Evolutionary conservation across 2,329 filamentous ascomycete species (phyloP), one percentile per base, ranked within the genome.

Genomic region (Harringtonia lauricola): DNA sequence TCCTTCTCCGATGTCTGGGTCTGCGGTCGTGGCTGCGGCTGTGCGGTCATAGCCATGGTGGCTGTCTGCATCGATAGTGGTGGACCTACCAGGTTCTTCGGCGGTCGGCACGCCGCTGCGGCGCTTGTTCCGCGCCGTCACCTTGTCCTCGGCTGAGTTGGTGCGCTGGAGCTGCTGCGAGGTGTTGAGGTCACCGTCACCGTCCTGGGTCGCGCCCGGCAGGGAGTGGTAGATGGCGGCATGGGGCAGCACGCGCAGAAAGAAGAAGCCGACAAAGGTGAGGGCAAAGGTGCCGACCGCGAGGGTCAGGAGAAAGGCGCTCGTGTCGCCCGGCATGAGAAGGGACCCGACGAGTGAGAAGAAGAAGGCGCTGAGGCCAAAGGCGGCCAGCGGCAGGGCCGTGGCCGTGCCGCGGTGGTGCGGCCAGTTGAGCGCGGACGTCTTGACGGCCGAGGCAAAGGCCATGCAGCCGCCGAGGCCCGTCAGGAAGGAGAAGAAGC

Each of bases 301-400:
- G 34, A 98, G 70, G 24, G 96, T 67, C 50, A 90, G 68, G 45
- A 98, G 71, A 54, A 95, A 89, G 33, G 76, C 75, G 44, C 83
- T 82, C 1, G 88, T 92, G 55, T 94, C 79, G 33, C 87, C 86
- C 3, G 86, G 85, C 57, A 95, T 89, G 34, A 86, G 67, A 38
- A 94, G 58, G 17, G 79, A 77, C 19, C 87, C 86, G 29, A 94
- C 64, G 3, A 81, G 72, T 1, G 92, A 90, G 65, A 95, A 98
- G 68, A 96, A 94, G 64, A 98, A 92, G 43, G 92, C 92, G 59
- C 89, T 95, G 45, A 98, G 66, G 3, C 92, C 92, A 58, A 96
- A 96, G 3, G 86, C 89, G 45, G 92, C 86, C 44, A 96, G 65
- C 7, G 92, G 90, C 54, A 96, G 92, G 1, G 89, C 89, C 7